Evolutionary conservation across 108 stramenopile species (phyloP), one percentile per base, ranked within the genome.

Genomic region (Licmophora abbreviata): DNA sequence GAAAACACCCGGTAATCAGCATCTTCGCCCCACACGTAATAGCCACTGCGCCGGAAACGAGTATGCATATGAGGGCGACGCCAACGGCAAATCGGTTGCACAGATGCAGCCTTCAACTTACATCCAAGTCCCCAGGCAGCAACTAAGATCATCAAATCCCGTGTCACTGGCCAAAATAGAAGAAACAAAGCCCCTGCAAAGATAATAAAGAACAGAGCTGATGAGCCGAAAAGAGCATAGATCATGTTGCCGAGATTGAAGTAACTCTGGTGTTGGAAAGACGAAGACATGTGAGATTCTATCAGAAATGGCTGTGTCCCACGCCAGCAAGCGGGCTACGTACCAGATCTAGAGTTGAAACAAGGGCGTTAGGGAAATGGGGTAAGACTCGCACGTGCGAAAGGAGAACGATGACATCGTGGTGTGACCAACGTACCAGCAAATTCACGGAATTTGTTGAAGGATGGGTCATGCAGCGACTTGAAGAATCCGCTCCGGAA

Each of bases 191-290:
- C 18, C 22, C 45, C 45, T n/a, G 23, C 45, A 46, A 23, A n/a
- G 25, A 46, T 23, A 4, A 46, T 2, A 6, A 46, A 46, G 7
- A 46, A 46, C 4, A 46, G 45, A 46, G 7, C 22, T 20, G 21
- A 26, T n/a, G 45, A 46, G n/a, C 45, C 45, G 3, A 46, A 24
- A 9, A 46, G 21, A 21, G 18, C 45, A 8, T 46, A 46, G 2
- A 46, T 46, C 45, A 46, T 46, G 25, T 46, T 46, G 15, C 45
- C 45, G 4, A 46, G 23, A 46, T 46, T 46, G 25, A 24, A 46
- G 6, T 26, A 46, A n/a, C n/a, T 46, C 24, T n/a, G n/a, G n/a
- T n/a, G n/a, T n/a, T n/a, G n/a, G n/a, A n/a, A n/a, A n/a, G n/a
- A n/a, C n/a, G n/a, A n/a, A n/a, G n/a, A n/a, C n/a, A n/a, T n/a